Percentiles rank a stretch among this genome's conserved stretches.
Evolutionary conservation across 192 early-diverging fungal species (phyloP).

Genomic region (Backusella luteola): DNA sequence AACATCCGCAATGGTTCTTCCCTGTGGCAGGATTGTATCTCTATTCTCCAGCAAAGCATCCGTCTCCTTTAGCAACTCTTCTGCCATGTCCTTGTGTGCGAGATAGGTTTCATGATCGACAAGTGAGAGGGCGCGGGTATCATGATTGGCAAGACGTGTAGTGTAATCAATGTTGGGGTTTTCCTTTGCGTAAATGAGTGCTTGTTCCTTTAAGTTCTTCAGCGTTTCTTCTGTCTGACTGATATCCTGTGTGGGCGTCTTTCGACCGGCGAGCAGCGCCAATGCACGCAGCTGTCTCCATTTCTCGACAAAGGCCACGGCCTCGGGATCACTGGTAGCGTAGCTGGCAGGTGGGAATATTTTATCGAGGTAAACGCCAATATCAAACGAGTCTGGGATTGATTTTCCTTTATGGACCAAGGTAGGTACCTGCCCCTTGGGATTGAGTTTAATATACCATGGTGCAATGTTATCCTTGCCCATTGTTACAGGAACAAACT

Average conservation of each 20-base stretch:
- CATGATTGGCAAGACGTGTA: background rate
- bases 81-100: background rate
- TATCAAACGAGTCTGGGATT: background rate
- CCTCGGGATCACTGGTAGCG: background rate
- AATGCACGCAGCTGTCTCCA: constrained; percentile 3
- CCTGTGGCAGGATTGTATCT: background rate
- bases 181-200: background rate
- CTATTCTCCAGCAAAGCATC: background rate
- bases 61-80: background rate
- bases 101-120: background rate
- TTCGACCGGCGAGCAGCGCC: background rate
- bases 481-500: background rate
- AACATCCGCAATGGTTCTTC: background rate
- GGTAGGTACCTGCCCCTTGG: constrained; percentile 18
- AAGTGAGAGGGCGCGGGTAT: background rate
- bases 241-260: background rate
- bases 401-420: background rate
- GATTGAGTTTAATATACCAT: constrained; percentile 18
- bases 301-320: background rate
- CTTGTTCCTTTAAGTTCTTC: background rate
- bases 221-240: background rate
- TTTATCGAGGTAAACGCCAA: background rate
- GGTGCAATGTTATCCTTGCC: constrained; percentile 11
- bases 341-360: background rate
- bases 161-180: background rate